Evolutionary conservation across 2,329 filamentous ascomycete genomes (phyloP), one percentile per base, ranked within the genome.

Genomic region (Diaporthe aspalathi): DNA sequence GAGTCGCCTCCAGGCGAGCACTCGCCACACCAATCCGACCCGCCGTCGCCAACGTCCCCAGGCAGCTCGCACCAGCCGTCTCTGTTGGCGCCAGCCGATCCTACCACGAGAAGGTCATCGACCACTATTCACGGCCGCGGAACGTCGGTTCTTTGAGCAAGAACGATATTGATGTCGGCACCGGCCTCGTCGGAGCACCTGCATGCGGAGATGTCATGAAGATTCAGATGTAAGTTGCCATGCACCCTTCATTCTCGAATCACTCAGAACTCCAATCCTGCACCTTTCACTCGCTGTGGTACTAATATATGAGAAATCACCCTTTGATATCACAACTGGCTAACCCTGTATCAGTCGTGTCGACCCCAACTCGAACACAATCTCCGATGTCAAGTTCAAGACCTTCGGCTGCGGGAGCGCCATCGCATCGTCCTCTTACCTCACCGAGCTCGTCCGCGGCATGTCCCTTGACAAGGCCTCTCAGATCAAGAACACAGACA

Each of bases 351-450:
- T 2, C 4, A 71, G 70, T 83, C 92, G 94, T 72, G 95, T 98
- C 78, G 94, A 98, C 83, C 93, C 93, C 75, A 88, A 92, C 77
- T 94, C 91, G 78, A 93, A 96, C 81, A 95, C 91, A 76, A 98
- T 98, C 80, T 91, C 91, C 77, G 95, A 98, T 77, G 95, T 97
- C 81, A 96, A 97, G 84, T 98, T 98, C 90, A 98, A 98, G 91
- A 98, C 95, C 0, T 98, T 98, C 80, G 95, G 95, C 53, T 98
- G 95, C 81, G 95, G 95, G 69, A 94, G 92, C 38, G 96, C 96
- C 75, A 99, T 99, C 83, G 96, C 96, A 53, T 95, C 93, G 74
- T 97, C 93, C 72, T 96, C 93, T 79, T 99, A 99, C 81, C 84
- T 99, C 78, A 99, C 96, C 11, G 94, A 97, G 83, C 86, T 99